These are phyloP conservation scores for Juglanconis juglandina DNA, from an alignment of 2,329 filamentous ascomycete species.

Conservation along the genomic window DNA sequence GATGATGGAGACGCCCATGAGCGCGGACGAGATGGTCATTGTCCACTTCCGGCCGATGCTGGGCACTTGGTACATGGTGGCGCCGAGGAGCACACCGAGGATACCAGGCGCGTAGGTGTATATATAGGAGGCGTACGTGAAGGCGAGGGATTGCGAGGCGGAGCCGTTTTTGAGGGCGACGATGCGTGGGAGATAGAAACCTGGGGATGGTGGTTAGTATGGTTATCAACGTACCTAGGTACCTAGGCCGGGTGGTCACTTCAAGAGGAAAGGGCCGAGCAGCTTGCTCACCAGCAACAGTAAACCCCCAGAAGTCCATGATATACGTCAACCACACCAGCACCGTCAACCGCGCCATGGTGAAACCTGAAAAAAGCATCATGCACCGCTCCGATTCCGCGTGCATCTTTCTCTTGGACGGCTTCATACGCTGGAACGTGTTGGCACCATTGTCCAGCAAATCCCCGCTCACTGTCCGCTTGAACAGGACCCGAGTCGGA, in stretches of 20 bases:
- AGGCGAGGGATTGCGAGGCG: slow-evolving; percentile 38
- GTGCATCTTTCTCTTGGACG: slow-evolving; percentile 15
- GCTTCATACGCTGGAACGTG: slow-evolving; percentile 13
- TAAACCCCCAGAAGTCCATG: slow-evolving; percentile 37
- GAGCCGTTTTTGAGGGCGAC: slow-evolving; percentile 49
- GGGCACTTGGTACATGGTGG: slow-evolving; percentile 37
- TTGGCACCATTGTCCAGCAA: slow-evolving; percentile 1
- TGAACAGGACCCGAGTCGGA: not conserved
- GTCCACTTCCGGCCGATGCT: slow-evolving; percentile 37
- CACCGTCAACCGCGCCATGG: slow-evolving; percentile 34
- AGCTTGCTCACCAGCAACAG: slow-evolving; percentile 30
- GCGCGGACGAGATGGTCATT: slow-evolving; percentile 38
- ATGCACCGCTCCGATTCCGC: slow-evolving; percentile 26
- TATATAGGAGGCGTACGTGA: slow-evolving; percentile 51
- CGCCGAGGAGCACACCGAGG: slow-evolving; percentile 46
- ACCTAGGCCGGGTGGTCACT: not conserved
- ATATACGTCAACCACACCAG: slow-evolving; percentile 36
- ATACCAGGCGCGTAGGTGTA: slow-evolving; percentile 53
- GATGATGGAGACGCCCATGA: slow-evolving; percentile 43
- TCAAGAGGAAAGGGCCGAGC: not conserved
- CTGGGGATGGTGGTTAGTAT: slow-evolving; percentile 17
- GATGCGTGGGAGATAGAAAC: slow-evolving; percentile 45
- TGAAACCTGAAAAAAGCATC: slow-evolving; percentile 30
- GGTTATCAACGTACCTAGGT: not conserved
- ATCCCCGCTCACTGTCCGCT: slow-evolving; percentile 11